phyloP scores from a whole-genome alignment of 2,329 filamentous ascomycete species.

The Colletotrichum sp. region DNA sequence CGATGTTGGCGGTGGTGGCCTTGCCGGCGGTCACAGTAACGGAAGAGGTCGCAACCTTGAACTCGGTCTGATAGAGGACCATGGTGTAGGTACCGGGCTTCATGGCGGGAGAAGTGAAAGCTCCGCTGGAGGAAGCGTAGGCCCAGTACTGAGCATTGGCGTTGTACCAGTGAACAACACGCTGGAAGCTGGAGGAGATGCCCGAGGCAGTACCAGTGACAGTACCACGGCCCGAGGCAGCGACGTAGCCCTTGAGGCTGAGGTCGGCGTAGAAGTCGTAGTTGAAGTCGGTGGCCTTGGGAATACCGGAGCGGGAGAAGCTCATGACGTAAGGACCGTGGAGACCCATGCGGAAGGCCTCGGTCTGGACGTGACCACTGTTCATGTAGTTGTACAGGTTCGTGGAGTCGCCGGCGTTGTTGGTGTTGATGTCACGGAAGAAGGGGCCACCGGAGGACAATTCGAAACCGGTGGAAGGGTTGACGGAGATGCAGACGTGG shows the following conservation, averaged over 20 bases:
- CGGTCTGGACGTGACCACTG: constrained; percentile 67
- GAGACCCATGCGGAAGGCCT: constrained; percentile 65
- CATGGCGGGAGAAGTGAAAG: constrained; percentile 70
- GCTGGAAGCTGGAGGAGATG: constrained; percentile 54
- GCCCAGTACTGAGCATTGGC: constrained; percentile 68
- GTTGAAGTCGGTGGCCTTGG: constrained; percentile 52
- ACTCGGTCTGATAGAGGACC: constrained; percentile 67
- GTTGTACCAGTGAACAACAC: constrained; percentile 72
- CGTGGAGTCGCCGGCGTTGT: constrained; percentile 63
- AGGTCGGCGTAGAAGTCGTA: constrained; percentile 66
- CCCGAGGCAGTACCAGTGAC: constrained; percentile 67
- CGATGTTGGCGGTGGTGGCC: constrained; percentile 54
- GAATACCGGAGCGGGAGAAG: constrained; percentile 64
- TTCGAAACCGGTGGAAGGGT: constrained; percentile 53
- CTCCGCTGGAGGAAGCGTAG: constrained; percentile 57
- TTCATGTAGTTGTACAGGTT: constrained; percentile 75
- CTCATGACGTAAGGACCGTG: constrained; percentile 69
- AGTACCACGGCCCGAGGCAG: constrained; percentile 59
- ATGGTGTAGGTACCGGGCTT: constrained; percentile 73
- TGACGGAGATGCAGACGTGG: constrained; percentile 66
- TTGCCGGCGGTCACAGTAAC: constrained; percentile 56
- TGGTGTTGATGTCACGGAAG: constrained; percentile 69
- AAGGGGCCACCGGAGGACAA: constrained; percentile 71
- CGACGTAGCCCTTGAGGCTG: constrained; percentile 61
- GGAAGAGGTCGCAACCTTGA: constrained; percentile 54